Evolutionary conservation across 176 grass and related monocot genomes (phyloP).

Genomic region (Juncus inflexus): DNA sequence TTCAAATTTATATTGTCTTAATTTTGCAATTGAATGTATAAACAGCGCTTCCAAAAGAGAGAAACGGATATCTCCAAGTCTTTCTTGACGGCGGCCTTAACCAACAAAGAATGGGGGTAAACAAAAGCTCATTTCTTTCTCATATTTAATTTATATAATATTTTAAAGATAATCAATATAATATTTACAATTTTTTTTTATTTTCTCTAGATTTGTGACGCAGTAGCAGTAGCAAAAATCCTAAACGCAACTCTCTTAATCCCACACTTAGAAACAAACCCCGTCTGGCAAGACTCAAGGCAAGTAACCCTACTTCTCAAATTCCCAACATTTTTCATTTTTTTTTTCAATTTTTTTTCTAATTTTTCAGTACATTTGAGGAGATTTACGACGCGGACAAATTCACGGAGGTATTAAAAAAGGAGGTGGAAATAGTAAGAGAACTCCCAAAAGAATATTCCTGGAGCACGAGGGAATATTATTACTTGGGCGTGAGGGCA

Average conservation of each 20-base stretch:
- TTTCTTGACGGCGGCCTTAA: constrained; percentile 98
- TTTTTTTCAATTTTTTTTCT: too few species aligned
- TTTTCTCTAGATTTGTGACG: constrained; percentile 85
- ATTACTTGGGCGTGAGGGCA: constrained; percentile 63
- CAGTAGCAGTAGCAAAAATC: constrained; percentile 91
- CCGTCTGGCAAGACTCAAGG: constrained; percentile 95
- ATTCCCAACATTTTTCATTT: not conserved
- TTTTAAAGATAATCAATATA: too few species aligned
- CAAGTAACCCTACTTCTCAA: not conserved
- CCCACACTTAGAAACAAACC: constrained; percentile 91
- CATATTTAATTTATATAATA: constrained; percentile 13
- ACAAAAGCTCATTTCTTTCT: constrained; percentile 5
- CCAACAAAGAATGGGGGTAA: constrained; percentile 97
- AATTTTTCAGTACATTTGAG: constrained; percentile 81
- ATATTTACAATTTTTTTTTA: constrained; percentile 17
- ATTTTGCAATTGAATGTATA: constrained; percentile 13
- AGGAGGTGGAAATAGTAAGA: constrained; percentile 66
- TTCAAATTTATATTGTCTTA: not conserved
- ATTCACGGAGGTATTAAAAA: constrained; percentile 64
- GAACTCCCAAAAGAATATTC: constrained; percentile 61
- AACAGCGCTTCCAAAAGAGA: constrained; percentile 41
- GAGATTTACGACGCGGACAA: constrained; percentile 83
- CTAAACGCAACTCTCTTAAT: constrained; percentile 90
- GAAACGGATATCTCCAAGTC: constrained; percentile 84
- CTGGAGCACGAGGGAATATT: constrained; percentile 96